phyloP scores from a whole-genome alignment of 805 yeast species.

The Lachancea quebecensis region DNA sequence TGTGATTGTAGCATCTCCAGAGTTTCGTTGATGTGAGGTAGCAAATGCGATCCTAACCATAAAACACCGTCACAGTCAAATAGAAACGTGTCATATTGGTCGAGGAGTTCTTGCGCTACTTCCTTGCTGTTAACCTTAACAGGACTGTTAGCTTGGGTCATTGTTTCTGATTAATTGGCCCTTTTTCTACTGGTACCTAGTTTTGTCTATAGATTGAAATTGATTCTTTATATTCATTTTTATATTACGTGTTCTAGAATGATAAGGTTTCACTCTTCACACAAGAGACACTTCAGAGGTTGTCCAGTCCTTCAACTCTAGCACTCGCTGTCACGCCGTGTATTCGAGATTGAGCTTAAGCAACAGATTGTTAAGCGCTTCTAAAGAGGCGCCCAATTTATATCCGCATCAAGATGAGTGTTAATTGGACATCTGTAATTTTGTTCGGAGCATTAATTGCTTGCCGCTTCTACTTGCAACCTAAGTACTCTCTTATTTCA shows the following conservation, averaged over 20 bases:
- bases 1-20: slow-evolving; percentile 45
- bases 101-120: slow-evolving; percentile 49
- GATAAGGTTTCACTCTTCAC: neutral
- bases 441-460: slow-evolving; percentile 19
- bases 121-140: slow-evolving; percentile 41
- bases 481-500: slow-evolving; percentile 56
- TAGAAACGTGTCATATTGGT: slow-evolving; percentile 71
- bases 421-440: slow-evolving; percentile 10
- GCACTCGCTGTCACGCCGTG: neutral
- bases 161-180: neutral
- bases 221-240: neutral
- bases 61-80: slow-evolving; percentile 98
- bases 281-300: no score
- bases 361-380: no score
- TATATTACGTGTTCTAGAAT: neutral
- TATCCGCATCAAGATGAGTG: no score
- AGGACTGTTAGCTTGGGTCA: slow-evolving; percentile 28
- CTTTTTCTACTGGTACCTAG: neutral
- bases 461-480: slow-evolving; percentile 32
- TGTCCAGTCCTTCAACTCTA: neutral
- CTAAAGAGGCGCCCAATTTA: no score
- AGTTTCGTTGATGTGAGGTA: slow-evolving; percentile 77
- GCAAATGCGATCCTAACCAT: slow-evolving; percentile 80
- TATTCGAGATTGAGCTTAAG: neutral
- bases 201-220: neutral